Conservation (phyloP, 257 asterid genomes). For the Jacaranda mimosifolia region DNA sequence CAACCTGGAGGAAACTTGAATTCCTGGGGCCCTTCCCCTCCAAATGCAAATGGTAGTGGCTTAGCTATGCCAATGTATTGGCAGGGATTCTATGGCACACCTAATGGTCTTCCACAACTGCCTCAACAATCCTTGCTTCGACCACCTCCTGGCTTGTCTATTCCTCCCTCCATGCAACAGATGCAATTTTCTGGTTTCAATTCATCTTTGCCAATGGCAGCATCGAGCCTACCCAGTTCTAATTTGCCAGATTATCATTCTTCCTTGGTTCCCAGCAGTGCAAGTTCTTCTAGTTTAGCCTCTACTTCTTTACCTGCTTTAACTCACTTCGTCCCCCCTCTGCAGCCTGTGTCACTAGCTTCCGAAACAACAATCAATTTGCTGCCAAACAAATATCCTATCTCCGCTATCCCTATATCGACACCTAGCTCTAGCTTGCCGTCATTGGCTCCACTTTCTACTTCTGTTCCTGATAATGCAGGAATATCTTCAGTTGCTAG, state of each 20-base stretch:
- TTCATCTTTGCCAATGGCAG: conserved; percentile 61
- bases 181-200: conserved; percentile 77
- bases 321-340: conserved; percentile 59
- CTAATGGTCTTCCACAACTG: conserved; percentile 78
- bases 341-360: conserved; percentile 54
- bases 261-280: conserved; percentile 51
- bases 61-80: conserved; percentile 94
- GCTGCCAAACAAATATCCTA: conserved; percentile 60
- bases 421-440: conserved; percentile 54
- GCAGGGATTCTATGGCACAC: conserved; percentile 91
- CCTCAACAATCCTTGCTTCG: conserved; percentile 84
- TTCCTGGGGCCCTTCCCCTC: conserved; percentile 90
- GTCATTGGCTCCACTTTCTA: conserved; percentile 49
- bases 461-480: conserved; percentile 52
- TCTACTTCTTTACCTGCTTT: conserved; percentile 60
- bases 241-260: conserved; percentile 66
- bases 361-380: conserved; percentile 55
- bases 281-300: conserved; percentile 51
- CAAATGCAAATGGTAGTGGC: conserved; percentile 73
- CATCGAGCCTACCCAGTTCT: conserved; percentile 57
- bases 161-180: conserved; percentile 84
- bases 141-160: conserved; percentile 81
- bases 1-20: conserved; percentile 91
- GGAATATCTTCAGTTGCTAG: conserved; percentile 51
- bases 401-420: conserved; percentile 50